A percentile compares a stretch with the other conserved stretches of the same genome.
phyloP scores from a whole-genome alignment of 2,329 filamentous ascomycete genomes.

The Didymellaceae sp. region DNA sequence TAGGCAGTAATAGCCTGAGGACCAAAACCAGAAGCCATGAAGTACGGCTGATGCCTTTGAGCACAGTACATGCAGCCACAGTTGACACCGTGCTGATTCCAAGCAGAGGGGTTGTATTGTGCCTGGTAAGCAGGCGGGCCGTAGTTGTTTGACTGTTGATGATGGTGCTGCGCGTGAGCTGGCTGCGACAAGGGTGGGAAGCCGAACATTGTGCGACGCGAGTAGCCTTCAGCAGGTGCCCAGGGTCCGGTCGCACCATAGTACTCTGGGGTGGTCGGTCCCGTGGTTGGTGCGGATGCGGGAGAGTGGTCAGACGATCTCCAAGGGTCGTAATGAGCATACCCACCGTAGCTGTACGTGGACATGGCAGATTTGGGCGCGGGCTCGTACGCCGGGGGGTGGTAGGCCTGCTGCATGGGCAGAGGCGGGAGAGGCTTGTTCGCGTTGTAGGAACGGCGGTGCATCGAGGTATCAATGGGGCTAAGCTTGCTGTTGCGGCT shows the following conservation, averaged over 20 bases:
- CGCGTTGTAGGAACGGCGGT: constrained; percentile 55
- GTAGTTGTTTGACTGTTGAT: constrained; percentile 51
- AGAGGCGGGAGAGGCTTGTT: constrained; percentile 54
- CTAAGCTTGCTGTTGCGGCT: constrained; percentile 56
- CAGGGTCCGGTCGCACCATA: constrained; percentile 56
- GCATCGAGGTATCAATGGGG: constrained; percentile 70
- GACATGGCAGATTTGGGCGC: constrained; percentile 46
- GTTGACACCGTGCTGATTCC: constrained; percentile 47
- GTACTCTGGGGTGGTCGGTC: constrained; percentile 62
- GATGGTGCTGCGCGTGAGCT: constrained; percentile 50
- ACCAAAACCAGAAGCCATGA: constrained; percentile 48
- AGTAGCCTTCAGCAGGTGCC: constrained; percentile 54
- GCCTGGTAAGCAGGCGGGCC: constrained; percentile 41
- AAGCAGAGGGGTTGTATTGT: constrained; percentile 46
- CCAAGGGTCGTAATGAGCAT: constrained; percentile 52
- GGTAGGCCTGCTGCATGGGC: constrained; percentile 51
- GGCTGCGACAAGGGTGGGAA: constrained; percentile 48
- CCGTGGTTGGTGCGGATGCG: constrained; percentile 61
- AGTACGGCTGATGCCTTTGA: constrained; percentile 48
- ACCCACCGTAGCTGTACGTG: constrained; percentile 46
- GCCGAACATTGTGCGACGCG: constrained; percentile 52
- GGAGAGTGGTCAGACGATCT: constrained; percentile 55
- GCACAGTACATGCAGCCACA: constrained; percentile 49
- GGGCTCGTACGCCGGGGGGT: constrained; percentile 42
- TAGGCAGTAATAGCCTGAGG: constrained; percentile 48